phyloP scores from a whole-genome alignment of 805 yeast genomes.

The Candida easanensis region DNA sequence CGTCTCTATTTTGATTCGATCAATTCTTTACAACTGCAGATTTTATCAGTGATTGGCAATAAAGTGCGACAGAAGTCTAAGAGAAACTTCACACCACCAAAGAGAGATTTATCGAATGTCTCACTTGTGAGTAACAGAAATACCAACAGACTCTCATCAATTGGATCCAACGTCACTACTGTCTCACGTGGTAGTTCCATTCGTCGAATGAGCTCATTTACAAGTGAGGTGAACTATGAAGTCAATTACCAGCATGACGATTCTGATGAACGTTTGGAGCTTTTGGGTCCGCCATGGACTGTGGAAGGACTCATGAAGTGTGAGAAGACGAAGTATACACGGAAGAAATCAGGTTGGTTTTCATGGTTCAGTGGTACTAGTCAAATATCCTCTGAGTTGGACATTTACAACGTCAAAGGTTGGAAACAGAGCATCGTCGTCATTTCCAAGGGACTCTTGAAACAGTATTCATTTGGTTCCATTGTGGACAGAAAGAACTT shows the following conservation, averaged over 20 bases:
- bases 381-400: constrained; percentile 29
- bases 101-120: constrained; percentile 18
- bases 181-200: constrained; percentile 4
- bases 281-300: constrained; percentile 74
- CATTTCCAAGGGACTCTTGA: constrained; percentile 47
- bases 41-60: constrained; percentile 9
- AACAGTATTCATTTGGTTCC: constrained; percentile 41
- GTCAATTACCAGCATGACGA: constrained; percentile 36
- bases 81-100: constrained; percentile 12
- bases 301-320: constrained; percentile 65
- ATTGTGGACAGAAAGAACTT: constrained; percentile 21
- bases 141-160: constrained; percentile 25
- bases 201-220: constrained; percentile 10
- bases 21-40: constrained; percentile 22
- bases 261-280: constrained; percentile 58
- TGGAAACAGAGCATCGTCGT: constrained; percentile 44
- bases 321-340: constrained; percentile 9
- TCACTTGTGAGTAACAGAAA: constrained; percentile 21
- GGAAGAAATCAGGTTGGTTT: constrained; percentile 21
- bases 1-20: constrained; percentile 37
- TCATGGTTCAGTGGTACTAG: constrained; percentile 17
- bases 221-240: constrained; percentile 26
- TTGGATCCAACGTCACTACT: constrained; percentile 21
- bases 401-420: constrained; percentile 21
- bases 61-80: constrained; percentile 8